Percentiles rank a stretch among this genome's conserved stretches.
phyloP scores from a whole-genome alignment of 78 protist genomes.

The Polysphondylium violaceum region DNA sequence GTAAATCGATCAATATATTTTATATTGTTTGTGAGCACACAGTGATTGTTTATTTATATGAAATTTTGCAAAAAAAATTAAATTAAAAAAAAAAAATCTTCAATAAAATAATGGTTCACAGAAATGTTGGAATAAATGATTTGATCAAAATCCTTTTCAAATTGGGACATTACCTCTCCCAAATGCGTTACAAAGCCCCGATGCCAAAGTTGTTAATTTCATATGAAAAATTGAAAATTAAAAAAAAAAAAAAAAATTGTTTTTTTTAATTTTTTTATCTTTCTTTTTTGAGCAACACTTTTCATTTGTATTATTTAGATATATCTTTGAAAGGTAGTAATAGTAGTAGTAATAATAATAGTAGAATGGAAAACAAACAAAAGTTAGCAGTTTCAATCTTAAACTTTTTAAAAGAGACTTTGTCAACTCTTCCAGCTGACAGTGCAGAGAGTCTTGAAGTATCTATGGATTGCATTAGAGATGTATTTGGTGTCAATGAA shows the following conservation, averaged over 20 bases:
- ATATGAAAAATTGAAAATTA: too few relatives aligned
- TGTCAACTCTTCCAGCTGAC: neutral
- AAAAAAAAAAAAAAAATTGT: slow-evolving; percentile 2
- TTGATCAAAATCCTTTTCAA: too few relatives aligned
- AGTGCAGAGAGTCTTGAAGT: slow-evolving; percentile 39
- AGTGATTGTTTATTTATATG: neutral
- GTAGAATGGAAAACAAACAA: slow-evolving; percentile 44
- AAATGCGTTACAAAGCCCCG: too few relatives aligned
- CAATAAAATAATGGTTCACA: too few relatives aligned
- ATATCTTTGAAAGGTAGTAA: neutral
- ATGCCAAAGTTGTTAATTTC: too few relatives aligned
- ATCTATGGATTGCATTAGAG: slow-evolving; percentile 47
- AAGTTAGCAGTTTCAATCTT: slow-evolving; percentile 55
- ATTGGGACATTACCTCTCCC: too few relatives aligned
- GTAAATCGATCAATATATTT: too few relatives aligned
- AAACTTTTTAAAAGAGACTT: slow-evolving; percentile 23
- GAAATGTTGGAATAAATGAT: too few relatives aligned
- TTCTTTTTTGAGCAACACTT: neutral
- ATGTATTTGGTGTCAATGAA: slow-evolving; percentile 48
- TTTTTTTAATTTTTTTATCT: neutral
- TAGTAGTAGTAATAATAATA: neutral
- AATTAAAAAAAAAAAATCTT: too few relatives aligned
- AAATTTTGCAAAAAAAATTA: too few relatives aligned
- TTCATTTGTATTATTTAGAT: neutral
- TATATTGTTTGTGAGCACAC: neutral